Evolutionary conservation across 129 eudicot species (phyloP).

Genomic region (Tagetes patula): DNA sequence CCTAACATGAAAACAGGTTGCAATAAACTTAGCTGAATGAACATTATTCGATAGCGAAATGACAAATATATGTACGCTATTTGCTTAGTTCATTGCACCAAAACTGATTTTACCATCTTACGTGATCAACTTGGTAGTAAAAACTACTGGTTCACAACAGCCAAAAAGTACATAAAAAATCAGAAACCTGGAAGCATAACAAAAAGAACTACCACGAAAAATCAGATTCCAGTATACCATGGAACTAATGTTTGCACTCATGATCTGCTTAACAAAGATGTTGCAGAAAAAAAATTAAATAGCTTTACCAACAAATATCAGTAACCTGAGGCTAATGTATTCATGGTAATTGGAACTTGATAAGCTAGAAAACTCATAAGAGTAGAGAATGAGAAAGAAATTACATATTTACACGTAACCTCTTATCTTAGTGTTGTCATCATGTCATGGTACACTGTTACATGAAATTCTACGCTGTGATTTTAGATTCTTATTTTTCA

Average conservation of each 20-base stretch:
- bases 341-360: not conserved
- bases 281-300: not conserved
- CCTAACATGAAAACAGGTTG: not conserved
- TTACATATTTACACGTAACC: not conserved
- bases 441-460: not conserved
- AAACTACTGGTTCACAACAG: not conserved
- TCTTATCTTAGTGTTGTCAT: not conserved
- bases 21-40: not conserved
- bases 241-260: not conserved
- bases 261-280: not conserved
- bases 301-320: conserved; percentile 1
- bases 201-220: not conserved
- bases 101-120: not conserved
- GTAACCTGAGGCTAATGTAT: not conserved
- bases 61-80: not conserved
- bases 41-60: not conserved
- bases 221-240: not conserved
- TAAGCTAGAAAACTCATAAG: not conserved
- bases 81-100: not conserved
- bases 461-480: not conserved
- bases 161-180: conserved; percentile 1
- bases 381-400: not conserved
- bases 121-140: not conserved
- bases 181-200: not conserved
- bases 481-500: not conserved